Evolutionary conservation across 2,329 filamentous ascomycete species (phyloP).

Genomic region (Sarocladiaceae sp.): DNA sequence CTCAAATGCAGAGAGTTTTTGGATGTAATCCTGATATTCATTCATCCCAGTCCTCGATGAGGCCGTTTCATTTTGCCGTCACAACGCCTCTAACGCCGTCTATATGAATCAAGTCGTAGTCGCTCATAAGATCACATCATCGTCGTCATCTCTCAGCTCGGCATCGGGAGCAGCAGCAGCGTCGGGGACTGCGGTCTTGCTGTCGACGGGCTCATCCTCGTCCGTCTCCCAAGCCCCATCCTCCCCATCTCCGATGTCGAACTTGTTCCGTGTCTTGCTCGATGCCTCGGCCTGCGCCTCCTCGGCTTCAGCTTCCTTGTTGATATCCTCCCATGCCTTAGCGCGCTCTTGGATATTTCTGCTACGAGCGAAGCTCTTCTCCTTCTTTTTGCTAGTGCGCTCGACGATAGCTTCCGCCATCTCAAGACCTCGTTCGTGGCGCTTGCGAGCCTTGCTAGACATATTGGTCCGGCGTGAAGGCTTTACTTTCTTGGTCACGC

Average conservation of each 20-base stretch:
- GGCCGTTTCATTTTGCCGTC: constrained; percentile 22
- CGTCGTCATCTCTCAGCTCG: constrained; percentile 21
- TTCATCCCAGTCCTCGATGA: no score
- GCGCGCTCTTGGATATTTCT: constrained; percentile 43
- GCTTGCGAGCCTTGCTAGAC: constrained; percentile 50
- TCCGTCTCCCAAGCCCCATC: constrained; percentile 11
- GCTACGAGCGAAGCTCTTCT: constrained; percentile 48
- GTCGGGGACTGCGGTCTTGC: constrained; percentile 5
- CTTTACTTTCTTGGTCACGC: constrained; percentile 65
- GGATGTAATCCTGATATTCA: background rate
- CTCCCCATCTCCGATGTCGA: constrained; percentile 29
- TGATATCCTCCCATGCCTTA: constrained; percentile 57
- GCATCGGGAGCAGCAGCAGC: constrained; percentile 10
- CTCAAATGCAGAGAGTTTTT: no score
- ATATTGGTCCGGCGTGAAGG: constrained; percentile 48
- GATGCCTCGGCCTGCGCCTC: constrained; percentile 17
- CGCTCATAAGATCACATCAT: constrained; percentile 23
- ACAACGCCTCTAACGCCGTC: constrained; percentile 19
- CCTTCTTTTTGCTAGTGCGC: constrained; percentile 51
- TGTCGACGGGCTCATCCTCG: constrained; percentile 12
- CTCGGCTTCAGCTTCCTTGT: constrained; percentile 32
- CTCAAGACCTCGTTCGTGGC: constrained; percentile 55
- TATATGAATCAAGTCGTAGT: constrained; percentile 18
- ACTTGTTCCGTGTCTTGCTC: constrained; percentile 21
- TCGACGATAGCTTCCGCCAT: constrained; percentile 57